Base-by-base conservation (phyloP, 2,329 filamentous ascomycete genomes). In the Penicillium vulpinum region DNA sequence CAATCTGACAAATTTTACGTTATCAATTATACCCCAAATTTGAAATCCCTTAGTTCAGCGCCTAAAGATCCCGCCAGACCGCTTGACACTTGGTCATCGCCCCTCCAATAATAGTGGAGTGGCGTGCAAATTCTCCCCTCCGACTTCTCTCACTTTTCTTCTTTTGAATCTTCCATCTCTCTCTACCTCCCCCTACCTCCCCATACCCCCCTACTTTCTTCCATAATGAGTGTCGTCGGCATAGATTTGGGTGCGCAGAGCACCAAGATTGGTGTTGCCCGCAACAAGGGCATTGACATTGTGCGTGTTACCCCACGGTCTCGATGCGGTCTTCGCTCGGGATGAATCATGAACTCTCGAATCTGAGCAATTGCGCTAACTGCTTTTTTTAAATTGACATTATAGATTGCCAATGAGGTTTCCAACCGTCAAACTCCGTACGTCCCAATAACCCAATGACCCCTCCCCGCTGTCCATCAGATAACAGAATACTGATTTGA, bases 261-360 rank as follows among this genome's bases (percentile, higher is more conserved):
- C 85, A 96, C 93, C 76, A 92, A 96, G 74, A 90, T 97, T 80
- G 93, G 93, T 76, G 93, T 97, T 78, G 94, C 94, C 75, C 88
- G 94, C 78, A 97, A 97, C 80, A 92, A 95, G 77, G 94, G 94
- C 81, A 94, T 99, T 78, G 94, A 99, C 83, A 94, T 99, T 77
- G 92, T 96, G 85, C 75, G 92, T 94, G 10, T 51, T 64, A 63
- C 64, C 66, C 68, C 67, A 61, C 60, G 44, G 54, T 35, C 44
- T 54, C 35, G 53, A 51, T 55, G 26, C 28, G 35, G 3, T 41
- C 10, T 22, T 41, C 41, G 39, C 2, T 38, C 18, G 21, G 54
- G 45, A 54, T 56, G 10, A 21, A 51, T 29, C 36, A 15, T 52
- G 31, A 50, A 45, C 10, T 26, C 24, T 16, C 22, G 35, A 33